These are phyloP conservation scores for Salvia rosmarinus DNA, from an alignment of 257 asterid species.

Conservation along the genomic window DNA sequence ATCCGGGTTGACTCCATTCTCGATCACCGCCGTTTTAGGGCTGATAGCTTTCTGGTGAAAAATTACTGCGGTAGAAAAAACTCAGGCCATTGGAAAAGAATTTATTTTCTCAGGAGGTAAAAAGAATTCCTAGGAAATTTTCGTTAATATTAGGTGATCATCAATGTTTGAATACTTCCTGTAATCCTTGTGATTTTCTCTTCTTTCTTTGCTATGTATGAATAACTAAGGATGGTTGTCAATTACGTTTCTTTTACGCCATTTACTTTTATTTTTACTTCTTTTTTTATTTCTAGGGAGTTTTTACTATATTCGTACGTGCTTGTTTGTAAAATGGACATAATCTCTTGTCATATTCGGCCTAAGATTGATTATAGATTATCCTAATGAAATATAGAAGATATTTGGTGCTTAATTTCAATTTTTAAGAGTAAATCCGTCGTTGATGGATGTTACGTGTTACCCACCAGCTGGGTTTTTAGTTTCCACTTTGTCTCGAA, in stretches of 20 bases:
- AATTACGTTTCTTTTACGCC: neutral
- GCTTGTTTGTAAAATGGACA: neutral
- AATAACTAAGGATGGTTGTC: constrained; percentile 17
- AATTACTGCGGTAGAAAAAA: constrained; percentile 12
- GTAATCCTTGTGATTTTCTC: constrained; percentile 26
- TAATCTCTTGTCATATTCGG: neutral
- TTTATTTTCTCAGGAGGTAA: constrained; percentile 24
- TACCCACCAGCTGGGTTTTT: constrained; percentile 51
- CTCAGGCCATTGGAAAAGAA: neutral
- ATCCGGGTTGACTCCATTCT: constrained; percentile 35
- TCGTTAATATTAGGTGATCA: constrained; percentile 31
- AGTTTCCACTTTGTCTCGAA: constrained; percentile 37
- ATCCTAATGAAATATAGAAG: no score
- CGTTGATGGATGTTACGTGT: constrained; percentile 44
- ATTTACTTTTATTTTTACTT: neutral
- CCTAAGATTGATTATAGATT: no score
- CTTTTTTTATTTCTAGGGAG: neutral
- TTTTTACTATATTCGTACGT: neutral
- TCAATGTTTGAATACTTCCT: constrained; percentile 34
- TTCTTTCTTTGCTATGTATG: constrained; percentile 12
- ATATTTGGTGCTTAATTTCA: neutral
- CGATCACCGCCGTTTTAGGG: constrained; percentile 39
- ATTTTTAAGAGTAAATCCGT: neutral
- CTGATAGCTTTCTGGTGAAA: constrained; percentile 38
- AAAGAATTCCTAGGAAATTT: neutral